phyloP scores from a whole-genome alignment of 2,329 filamentous ascomycete genomes.

The Hypomyces perniciosus region DNA sequence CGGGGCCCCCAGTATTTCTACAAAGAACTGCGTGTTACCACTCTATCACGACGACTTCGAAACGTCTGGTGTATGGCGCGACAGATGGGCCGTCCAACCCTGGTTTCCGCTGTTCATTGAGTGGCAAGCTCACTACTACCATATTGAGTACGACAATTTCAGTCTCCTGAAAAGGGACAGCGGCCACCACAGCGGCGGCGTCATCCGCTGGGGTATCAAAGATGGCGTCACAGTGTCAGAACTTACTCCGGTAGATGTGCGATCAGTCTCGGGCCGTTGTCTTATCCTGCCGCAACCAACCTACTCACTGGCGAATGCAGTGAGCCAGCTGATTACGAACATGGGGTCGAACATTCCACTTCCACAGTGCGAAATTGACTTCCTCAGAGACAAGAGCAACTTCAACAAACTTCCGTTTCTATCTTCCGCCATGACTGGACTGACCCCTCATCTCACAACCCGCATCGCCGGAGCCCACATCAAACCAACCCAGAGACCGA shows the following conservation, averaged over 20 bases:
- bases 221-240: background rate
- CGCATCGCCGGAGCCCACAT: constrained; percentile 31
- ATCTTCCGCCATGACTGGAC: constrained; percentile 26
- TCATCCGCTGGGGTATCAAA: background rate
- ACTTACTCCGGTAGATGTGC: constrained; percentile 1
- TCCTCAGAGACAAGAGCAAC: constrained; percentile 12
- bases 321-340: constrained; percentile 28
- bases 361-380: constrained; percentile 8
- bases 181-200: background rate
- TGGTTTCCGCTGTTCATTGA: constrained; percentile 38
- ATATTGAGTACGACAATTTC: constrained; percentile 25
- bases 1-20: background rate
- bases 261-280: constrained; percentile 29
- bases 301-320: constrained; percentile 26
- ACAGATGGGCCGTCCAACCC: constrained; percentile 31
- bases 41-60: constrained; percentile 8
- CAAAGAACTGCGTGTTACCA: background rate
- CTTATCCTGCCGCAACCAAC: constrained; percentile 35
- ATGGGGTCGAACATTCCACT: constrained; percentile 16
- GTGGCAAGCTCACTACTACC: constrained; percentile 38
- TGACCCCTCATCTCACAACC: constrained; percentile 29
- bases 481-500: constrained; percentile 26
- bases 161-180: constrained; percentile 26
- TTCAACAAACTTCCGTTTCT: constrained; percentile 16
- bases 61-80: constrained; percentile 15